A percentile compares a stretch with the other conserved stretches of the same genome.
Evolutionary conservation across 1,284 basidiomycete species (phyloP).

Genomic region (Melampsora americana): DNA sequence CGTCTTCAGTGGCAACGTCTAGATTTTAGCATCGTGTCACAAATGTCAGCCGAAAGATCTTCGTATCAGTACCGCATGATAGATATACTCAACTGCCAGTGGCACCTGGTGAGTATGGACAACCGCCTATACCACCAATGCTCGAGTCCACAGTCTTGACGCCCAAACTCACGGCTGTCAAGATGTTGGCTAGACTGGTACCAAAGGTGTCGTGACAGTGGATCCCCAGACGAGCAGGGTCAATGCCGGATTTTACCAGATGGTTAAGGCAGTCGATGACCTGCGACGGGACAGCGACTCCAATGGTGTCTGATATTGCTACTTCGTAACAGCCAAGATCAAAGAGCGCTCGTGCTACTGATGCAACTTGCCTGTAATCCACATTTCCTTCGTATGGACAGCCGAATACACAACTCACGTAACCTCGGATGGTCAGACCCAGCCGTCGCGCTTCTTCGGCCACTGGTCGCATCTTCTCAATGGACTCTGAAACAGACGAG

Average conservation of each 20-base stretch:
- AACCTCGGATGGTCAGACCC: conserved; percentile 76
- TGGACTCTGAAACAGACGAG: conserved; percentile 68
- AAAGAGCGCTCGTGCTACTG: conserved; percentile 67
- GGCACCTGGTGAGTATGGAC: conserved; percentile 90
- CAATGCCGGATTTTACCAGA: conserved; percentile 63
- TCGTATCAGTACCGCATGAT: neutral
- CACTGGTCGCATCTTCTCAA: conserved; percentile 66
- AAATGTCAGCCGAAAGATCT: conserved; percentile 33
- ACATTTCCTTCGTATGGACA: conserved; percentile 82
- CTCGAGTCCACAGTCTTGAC: conserved; percentile 62
- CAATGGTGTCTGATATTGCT: conserved; percentile 86
- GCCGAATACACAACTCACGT: conserved; percentile 68
- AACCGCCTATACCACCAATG: conserved; percentile 84
- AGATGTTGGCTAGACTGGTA: conserved; percentile 62
- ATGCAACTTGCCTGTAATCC: conserved; percentile 66
- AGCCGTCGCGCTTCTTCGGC: conserved; percentile 62
- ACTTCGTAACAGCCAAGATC: conserved; percentile 95
- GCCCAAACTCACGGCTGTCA: conserved; percentile 56
- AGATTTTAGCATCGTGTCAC: conserved; percentile 46
- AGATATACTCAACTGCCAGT: conserved; percentile 83
- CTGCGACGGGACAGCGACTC: conserved; percentile 71
- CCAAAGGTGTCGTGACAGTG: conserved; percentile 91
- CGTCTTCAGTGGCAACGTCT: conserved; percentile 60
- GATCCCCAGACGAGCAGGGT: conserved; percentile 66
- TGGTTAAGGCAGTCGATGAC: conserved; percentile 68